Evolutionary conservation across 129 eudicot species (phyloP), one percentile per base, ranked within the genome.

Genomic region (Saposhnikovia divaricata): DNA sequence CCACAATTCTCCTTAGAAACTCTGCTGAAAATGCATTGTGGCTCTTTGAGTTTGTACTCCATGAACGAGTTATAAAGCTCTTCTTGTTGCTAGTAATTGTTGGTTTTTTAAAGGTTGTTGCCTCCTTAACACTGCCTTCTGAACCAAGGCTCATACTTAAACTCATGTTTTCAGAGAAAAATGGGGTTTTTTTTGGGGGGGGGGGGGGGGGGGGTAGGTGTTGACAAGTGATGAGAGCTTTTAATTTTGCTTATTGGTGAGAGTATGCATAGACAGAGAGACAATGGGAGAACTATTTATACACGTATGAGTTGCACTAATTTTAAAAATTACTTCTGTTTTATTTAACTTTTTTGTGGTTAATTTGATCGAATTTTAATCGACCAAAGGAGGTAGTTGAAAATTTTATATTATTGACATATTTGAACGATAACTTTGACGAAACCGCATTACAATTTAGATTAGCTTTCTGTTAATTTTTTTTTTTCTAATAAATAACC

Each of bases 1-100:
- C 79, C 59, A 79, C 84, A 23, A 80, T n/a, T 3, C 82, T 72
- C 19, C 47, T 70, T 4, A 84, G 46, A n/a, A 84, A 80, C 38
- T 66, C 84, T 0, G 85, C 61, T 12, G 85, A 72, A 42, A 72
- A 82, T 3, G 59, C 72, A 6, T 44, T 53, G 21, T 75, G 25
- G 82, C 34, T 57, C 39, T n/a, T 77, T 42, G 25, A 39, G 14
- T 77, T 37, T 3, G 42, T 10, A 39, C 37, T 51, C 40, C 51
- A 46, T n/a, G 70, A n/a, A 21, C 77, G 71, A 6, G 10, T 28
- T 9, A 50, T 70, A 9, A 50, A 68, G 7, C 77, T 80, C 72
- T 79, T 80, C 80, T 55, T 70, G 18, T 27, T 23, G 42, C 3
- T n/a, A 2, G 10, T 11, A 28, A 9, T 12, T 21, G 55, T 18